Evolutionary conservation across 1,284 basidiomycete species (phyloP), one percentile per base, ranked within the genome.

Genomic region (Cystobasidium sp.): DNA sequence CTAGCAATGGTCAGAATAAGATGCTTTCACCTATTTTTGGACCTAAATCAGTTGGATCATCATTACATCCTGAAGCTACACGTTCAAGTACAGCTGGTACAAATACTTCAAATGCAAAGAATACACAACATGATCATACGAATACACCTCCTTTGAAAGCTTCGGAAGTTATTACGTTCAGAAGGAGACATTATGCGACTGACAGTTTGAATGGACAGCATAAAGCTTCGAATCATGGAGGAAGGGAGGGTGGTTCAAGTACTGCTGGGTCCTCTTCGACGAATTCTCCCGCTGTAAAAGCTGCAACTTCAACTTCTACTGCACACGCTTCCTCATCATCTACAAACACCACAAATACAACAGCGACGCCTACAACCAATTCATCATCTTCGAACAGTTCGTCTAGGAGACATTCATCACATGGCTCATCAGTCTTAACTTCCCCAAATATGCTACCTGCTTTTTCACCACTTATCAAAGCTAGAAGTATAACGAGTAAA

Each of bases 161-260:
- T 9, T 63, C 69, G 20, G 69, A 71, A 46, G 58, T 61, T 20
- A 71, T 71, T 46, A 71, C 69, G 1, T 71, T 71, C 24, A 51
- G 69, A 47, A 51, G 69, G 24, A 20, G 69, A 8, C 69, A 62
- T 31, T 31, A 70, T 47, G 64, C 49, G 22, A 46, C 58, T 43
- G 69, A 55, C 14, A 43, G n/a, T 16, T 41, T 62, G 2, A 71
- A 71, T 55, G 61, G 69, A 0, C 41, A 66, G 18, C 64, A 66
- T 24, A 66, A 66, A 53, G 53, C 37, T 39, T 66, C 64, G 16
- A 47, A 66, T 55, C 31, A 31, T 5, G 31, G 31, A 31, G 56
- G 56, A 18, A 58, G 37, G 39, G 56, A 39, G 18, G 43, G 43
- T 22, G 56, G 14, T 4, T 59, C 56, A 9, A 43, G 9, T 41